Conservation (phyloP, 768 basidiomycete genomes). For the Tylopilus vinaceipallidus region DNA sequence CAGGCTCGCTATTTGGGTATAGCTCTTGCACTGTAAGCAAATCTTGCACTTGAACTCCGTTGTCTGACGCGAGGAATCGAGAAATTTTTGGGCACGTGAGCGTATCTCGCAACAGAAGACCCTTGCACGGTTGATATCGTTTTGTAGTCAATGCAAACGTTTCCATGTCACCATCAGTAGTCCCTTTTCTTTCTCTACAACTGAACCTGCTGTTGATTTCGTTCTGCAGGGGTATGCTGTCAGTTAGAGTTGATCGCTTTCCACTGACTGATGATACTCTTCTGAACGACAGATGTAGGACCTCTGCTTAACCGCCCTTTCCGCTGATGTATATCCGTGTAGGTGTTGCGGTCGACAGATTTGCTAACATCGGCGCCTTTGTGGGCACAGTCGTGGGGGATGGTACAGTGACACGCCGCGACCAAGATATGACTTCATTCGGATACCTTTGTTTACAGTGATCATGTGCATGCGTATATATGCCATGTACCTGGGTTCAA, state of each 20-base stretch:
- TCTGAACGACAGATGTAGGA: constrained; percentile 12
- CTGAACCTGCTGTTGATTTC: not conserved
- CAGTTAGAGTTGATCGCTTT: not conserved
- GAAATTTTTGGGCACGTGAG: constrained; percentile 17
- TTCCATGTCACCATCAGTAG: constrained; percentile 15
- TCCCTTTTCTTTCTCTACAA: not conserved
- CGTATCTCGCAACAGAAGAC: no score
- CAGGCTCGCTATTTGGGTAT: constrained; percentile 21
- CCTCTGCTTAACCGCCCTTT: not conserved
- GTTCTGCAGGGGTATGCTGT: constrained; percentile 8
- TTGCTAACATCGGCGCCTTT: constrained; percentile 14
- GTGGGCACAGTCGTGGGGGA: constrained; percentile 8
- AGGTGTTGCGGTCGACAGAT: constrained; percentile 12
- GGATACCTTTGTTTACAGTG: not conserved
- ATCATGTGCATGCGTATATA: constrained; percentile 22
- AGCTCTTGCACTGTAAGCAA: constrained; percentile 15
- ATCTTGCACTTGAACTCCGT: not conserved
- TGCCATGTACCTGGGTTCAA: constrained; percentile 21
- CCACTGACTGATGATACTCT: not conserved
- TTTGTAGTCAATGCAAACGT: constrained; percentile 23
- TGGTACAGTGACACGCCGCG: not conserved
- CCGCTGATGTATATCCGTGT: not conserved
- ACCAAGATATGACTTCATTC: not conserved
- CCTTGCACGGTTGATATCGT: no score
- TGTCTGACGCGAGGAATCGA: not conserved